phyloP scores from a whole-genome alignment of 257 asterid genomes.

The Capsicum baccatum region DNA sequence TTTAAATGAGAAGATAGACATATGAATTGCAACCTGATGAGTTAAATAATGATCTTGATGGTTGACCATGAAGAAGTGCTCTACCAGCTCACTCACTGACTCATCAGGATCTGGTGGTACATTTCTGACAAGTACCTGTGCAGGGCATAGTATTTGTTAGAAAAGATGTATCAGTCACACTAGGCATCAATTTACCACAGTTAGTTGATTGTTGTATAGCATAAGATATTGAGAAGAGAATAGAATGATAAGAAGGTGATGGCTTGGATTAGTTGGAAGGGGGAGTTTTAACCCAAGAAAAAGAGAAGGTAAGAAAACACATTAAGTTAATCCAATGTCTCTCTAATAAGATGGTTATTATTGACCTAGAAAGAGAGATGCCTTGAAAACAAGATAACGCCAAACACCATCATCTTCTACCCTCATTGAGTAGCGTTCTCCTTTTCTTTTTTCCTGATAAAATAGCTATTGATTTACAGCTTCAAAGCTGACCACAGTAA shows the following conservation, averaged over 20 bases:
- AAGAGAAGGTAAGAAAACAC: slow-evolving; percentile 17
- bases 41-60: slow-evolving; percentile 87
- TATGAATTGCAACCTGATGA: slow-evolving; percentile 65
- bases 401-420: neutral
- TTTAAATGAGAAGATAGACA: neutral
- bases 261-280: neutral
- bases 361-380: neutral
- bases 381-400: neutral
- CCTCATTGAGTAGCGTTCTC: neutral
- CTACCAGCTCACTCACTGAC: slow-evolving; percentile 80
- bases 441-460: neutral
- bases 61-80: slow-evolving; percentile 95
- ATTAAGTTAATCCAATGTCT: neutral
- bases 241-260: neutral
- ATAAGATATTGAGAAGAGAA: neutral
- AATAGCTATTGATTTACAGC: neutral
- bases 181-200: neutral
- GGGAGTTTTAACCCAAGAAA: neutral
- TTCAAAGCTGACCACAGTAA: neutral
- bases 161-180: slow-evolving; percentile 22
- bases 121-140: slow-evolving; percentile 83
- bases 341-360: slow-evolving; percentile 7
- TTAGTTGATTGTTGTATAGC: neutral
- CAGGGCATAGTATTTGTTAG: neutral
- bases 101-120: slow-evolving; percentile 94